Percentiles rank a stretch among this genome's conserved stretches.
phyloP scores from a whole-genome alignment of 768 basidiomycete genomes.

The Boletus rubropictus region DNA sequence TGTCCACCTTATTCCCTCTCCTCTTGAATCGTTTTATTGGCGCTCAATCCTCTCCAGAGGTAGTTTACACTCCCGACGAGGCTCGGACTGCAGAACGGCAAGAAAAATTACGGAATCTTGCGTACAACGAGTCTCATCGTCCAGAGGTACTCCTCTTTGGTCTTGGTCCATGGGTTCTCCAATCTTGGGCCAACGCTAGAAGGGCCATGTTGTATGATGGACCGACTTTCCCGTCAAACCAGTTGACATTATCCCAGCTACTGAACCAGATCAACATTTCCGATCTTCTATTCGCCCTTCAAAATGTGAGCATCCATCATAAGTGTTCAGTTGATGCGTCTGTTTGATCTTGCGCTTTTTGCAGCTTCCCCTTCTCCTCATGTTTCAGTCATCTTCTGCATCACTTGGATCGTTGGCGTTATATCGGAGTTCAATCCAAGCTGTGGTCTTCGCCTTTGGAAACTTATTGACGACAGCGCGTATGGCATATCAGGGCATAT shows the following conservation, averaged over 20 bases:
- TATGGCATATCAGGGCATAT: slow-evolving; percentile 80
- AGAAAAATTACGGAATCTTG: slow-evolving; percentile 70
- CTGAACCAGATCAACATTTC: slow-evolving; percentile 56
- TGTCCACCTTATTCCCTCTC: slow-evolving; percentile 56
- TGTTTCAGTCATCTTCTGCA: slow-evolving; percentile 65
- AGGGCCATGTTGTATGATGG: slow-evolving; percentile 55
- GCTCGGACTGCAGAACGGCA: slow-evolving; percentile 62
- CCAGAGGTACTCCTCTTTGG: slow-evolving; percentile 80
- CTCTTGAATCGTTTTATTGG: slow-evolving; percentile 48
- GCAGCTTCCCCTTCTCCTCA: slow-evolving; percentile 70
- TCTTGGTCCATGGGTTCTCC: slow-evolving; percentile 78
- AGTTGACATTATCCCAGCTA: slow-evolving; percentile 40
- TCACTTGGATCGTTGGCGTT: slow-evolving; percentile 78
- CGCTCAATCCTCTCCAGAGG: slow-evolving; percentile 38
- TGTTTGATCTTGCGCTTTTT: slow-evolving; percentile 12
- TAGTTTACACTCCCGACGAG: slow-evolving; percentile 47
- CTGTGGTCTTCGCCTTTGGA: slow-evolving; percentile 59
- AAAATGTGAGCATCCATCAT: slow-evolving; percentile 53
- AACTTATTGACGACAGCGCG: slow-evolving; percentile 57
- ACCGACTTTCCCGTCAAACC: slow-evolving; percentile 32
- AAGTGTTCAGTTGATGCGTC: not conserved
- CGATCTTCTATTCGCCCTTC: slow-evolving; percentile 57
- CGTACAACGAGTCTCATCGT: slow-evolving; percentile 69
- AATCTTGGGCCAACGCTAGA: slow-evolving; percentile 66
- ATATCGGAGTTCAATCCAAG: slow-evolving; percentile 73